Evolutionary conservation across 306 rosid species (phyloP), one percentile per base, ranked within the genome.

Genomic region (Glycyrrhiza uralensis): DNA sequence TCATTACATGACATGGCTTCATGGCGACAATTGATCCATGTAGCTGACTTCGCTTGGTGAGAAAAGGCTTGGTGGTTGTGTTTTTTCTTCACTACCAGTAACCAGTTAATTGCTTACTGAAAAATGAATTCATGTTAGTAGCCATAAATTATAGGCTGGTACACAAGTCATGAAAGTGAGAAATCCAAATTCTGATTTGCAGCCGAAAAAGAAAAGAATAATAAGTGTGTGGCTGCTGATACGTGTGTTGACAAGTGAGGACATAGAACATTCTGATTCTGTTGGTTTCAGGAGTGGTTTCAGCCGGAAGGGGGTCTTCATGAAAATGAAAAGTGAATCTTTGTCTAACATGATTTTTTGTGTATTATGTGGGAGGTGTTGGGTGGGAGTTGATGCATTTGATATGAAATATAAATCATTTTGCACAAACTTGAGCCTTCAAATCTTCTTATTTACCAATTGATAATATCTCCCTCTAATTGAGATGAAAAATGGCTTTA

Each of bases 91-190:
- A 19, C 8, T 6, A 19, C 29, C 66, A 30, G 20, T 28, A 3
- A 19, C 29, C 66, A 30, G 20, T 28, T 29, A 6, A 39, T 66
- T 36, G 49, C 30, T 56, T 29, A 30, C 9, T 71, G 4, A 20
- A 74, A 60, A 80, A 60, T 60, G 49, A 62, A 44, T 69, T 28
- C n/a, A 26, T 65, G n/a, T 41, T 7, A 10, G 59, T 3, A 17
- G 45, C 35, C 23, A 7, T 24, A 63, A 17, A 14, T 6, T 46
- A 4, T 13, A 54, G 22, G 51, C 49, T 15, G 33, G 24, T 26
- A 26, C 1, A 71, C 24, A 55, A 44, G 7, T 64, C 36, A 44
- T 22, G 44, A 55, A 45, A 54, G 36, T 42, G 52, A 17, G 38
- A 51, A 42, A 24, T 49, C 39, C 4, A 41, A 26, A 8, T 51